These are phyloP conservation scores for Cardamine chenopodiifolia DNA, from an alignment of 345 rosid species.

Conservation along the genomic window DNA sequence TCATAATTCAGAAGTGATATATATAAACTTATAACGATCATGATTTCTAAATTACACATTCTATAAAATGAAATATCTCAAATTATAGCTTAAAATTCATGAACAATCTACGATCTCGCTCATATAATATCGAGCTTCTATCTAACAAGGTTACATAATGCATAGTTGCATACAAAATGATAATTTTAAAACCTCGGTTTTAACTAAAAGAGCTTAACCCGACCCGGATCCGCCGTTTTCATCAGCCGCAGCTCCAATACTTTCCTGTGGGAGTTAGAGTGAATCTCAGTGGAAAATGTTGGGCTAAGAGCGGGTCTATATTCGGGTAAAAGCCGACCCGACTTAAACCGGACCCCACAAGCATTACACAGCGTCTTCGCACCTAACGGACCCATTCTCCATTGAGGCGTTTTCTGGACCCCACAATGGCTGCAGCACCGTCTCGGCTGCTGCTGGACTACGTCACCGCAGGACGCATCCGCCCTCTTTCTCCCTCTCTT, in stretches of 20 bases:
- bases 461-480: conserved; percentile 17
- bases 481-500: conserved; percentile 37
- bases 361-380: conserved; percentile 92
- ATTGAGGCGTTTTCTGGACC: conserved; percentile 90
- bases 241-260: conserved; percentile 80
- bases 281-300: conserved; percentile 70
- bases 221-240: conserved; percentile 48
- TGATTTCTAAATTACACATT: not conserved
- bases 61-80: not conserved
- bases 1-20: too few relatives aligned
- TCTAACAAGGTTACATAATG: conserved; percentile 1
- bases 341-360: conserved; percentile 88
- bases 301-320: conserved; percentile 96
- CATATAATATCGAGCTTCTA: too few relatives aligned
- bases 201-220: conserved; percentile 13
- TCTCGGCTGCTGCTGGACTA: conserved; percentile 31
- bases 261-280: conserved; percentile 87
- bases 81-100: not conserved
- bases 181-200: conserved; percentile 39
- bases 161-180: conserved; percentile 18
- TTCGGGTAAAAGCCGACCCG: conserved; percentile 87
- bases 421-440: conserved; percentile 92
- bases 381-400: conserved; percentile 93
- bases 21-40: not conserved
- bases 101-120: not conserved